Base-by-base conservation (phyloP, 208 protist genomes). In the Lotmaria passim region DNA sequence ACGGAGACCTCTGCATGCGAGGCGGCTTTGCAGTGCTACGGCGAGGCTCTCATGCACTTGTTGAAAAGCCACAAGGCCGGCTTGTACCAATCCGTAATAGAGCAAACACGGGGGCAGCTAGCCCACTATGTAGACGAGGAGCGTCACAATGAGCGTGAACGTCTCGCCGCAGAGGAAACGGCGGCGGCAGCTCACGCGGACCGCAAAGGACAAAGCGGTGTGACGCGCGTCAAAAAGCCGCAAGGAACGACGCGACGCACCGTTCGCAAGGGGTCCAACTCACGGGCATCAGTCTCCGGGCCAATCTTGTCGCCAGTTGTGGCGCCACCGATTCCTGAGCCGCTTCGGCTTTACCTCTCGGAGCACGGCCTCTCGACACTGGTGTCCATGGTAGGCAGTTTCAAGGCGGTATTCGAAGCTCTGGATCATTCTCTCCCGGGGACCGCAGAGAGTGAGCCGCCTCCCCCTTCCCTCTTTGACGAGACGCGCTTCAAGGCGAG, bases 401-500 rank as follows among this genome's bases (percentile, higher is more conserved):
- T 61, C 15, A 39, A 44, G n/a, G 33, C 31, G n/a, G 44, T 60
- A 10, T 51, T 58, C 23, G 28, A 73, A 14, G 52, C 51, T 17
- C 63, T 79, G 33, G 51, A 8, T 8, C 31, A 21, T 23, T 53
- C 62, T 0, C 23, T 75, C 7, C 62, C 55, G 2, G 55, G 55
- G 44, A 19, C 31, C 39, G 28, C 21, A 7, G 41, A 0, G 3
- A 21, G 21, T 15, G 56, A 66, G 33, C 33, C 63, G 7, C 46
- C 56, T 34, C 64, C 59, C 31, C 14, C 31, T 10, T 71, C 77
- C 43, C 36, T 69, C 39, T 70, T 92, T 62, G 39, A 63, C 24
- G 56, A 56, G 23, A 58, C 63, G 24, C 57, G 44, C 43, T 75
- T 48, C 28, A 51, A 70, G 21, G 61, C 55, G 11, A 41, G 48